These are phyloP conservation scores for Neonectria neomacrospora DNA, from an alignment of 2,329 filamentous ascomycete species.

Conservation along the genomic window DNA sequence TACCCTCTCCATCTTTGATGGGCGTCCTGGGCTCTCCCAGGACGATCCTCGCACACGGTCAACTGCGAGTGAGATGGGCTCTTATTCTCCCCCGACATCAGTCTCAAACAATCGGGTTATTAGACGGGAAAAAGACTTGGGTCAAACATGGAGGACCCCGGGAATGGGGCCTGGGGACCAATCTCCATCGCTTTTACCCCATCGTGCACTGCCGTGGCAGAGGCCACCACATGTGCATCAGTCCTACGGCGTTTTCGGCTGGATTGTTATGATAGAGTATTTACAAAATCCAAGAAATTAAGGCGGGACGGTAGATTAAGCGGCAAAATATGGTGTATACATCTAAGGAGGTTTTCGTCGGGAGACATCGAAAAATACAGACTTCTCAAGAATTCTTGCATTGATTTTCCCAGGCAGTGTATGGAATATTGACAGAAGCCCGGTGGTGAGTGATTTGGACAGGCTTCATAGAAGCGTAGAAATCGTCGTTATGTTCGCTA, in stretches of 20 bases:
- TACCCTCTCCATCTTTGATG: slow-evolving; percentile 11
- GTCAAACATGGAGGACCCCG: slow-evolving; percentile 15
- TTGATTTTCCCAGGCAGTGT: slow-evolving; percentile 5
- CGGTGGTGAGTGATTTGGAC: slow-evolving; percentile 13
- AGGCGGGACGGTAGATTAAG: slow-evolving; percentile 35
- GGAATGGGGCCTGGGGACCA: slow-evolving; percentile 8
- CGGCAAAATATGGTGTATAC: slow-evolving; percentile 39
- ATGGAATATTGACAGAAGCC: slow-evolving; percentile 1
- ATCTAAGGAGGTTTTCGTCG: slow-evolving; percentile 29
- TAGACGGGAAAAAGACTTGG: slow-evolving; percentile 26
- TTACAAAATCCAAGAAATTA: slow-evolving; percentile 40
- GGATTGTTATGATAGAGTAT: slow-evolving; percentile 48
- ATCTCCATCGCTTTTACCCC: slow-evolving; percentile 24
- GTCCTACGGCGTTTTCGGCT: slow-evolving; percentile 48
- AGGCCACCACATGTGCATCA: slow-evolving; percentile 38
- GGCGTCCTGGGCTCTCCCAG: slow-evolving; percentile 6
- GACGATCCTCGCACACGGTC: slow-evolving; percentile 6
- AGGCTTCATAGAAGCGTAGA: slow-evolving; percentile 11
- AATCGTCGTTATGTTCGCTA: slow-evolving; percentile 2
- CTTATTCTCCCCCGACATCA: slow-evolving; percentile 8
- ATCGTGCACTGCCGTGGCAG: slow-evolving; percentile 34
- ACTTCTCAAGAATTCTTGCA: slow-evolving; percentile 12
- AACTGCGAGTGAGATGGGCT: slow-evolving; percentile 13
- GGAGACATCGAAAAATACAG: slow-evolving; percentile 13
- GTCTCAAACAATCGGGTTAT: slow-evolving; percentile 21